A percentile compares a stretch with the other conserved stretches of the same genome.
Conservation (phyloP, 192 early-diverging fungal species). For the Coemansia sp. region DNA sequence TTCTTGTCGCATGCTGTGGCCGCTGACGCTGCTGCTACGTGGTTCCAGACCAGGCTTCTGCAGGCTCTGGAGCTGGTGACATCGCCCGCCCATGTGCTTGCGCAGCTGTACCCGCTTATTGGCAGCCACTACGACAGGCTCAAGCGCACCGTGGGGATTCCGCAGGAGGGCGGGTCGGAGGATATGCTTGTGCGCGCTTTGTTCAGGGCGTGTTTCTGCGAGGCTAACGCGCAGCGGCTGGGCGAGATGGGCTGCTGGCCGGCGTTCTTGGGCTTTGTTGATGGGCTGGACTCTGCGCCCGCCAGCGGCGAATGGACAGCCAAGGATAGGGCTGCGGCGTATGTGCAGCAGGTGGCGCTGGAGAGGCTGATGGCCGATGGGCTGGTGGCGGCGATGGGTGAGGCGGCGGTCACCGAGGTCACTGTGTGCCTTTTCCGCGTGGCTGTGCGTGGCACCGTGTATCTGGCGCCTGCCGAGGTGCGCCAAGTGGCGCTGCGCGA, state of each 20-base stretch:
- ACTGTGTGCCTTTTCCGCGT: slow-evolving; percentile 30
- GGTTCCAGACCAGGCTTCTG: slow-evolving; percentile 35
- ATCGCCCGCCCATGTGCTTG: slow-evolving; percentile 8
- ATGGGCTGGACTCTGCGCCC: slow-evolving; percentile 9
- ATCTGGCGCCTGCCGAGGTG: slow-evolving; percentile 8
- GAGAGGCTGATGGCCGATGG: slow-evolving; percentile 19
- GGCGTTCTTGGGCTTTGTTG: slow-evolving; percentile 19
- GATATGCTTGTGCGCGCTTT: slow-evolving; percentile 27
- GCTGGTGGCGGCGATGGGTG: slow-evolving; percentile 18
- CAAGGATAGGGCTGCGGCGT: slow-evolving; percentile 19
- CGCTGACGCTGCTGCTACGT: slow-evolving; percentile 10
- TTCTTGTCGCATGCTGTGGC: slow-evolving; percentile 59
- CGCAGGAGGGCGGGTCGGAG: slow-evolving; percentile 14
- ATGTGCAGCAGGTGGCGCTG: slow-evolving; percentile 41
- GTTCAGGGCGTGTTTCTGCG: slow-evolving; percentile 29
- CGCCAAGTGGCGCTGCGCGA: slow-evolving; percentile 24
- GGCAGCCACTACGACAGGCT: slow-evolving; percentile 11
- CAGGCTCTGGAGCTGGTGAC: slow-evolving; percentile 9
- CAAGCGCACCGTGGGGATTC: neutral
- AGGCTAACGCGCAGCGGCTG: slow-evolving; percentile 10
- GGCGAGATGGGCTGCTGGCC: slow-evolving; percentile 15
- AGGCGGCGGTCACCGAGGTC: neutral
- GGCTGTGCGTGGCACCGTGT: slow-evolving; percentile 23
- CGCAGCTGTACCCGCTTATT: slow-evolving; percentile 39
- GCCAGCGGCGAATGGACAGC: slow-evolving; percentile 1